A percentile compares a stretch with the other conserved stretches of the same genome.
Evolutionary conservation across 106 monocot genomes (phyloP).

Genomic region (Amphibolis antarctica): DNA sequence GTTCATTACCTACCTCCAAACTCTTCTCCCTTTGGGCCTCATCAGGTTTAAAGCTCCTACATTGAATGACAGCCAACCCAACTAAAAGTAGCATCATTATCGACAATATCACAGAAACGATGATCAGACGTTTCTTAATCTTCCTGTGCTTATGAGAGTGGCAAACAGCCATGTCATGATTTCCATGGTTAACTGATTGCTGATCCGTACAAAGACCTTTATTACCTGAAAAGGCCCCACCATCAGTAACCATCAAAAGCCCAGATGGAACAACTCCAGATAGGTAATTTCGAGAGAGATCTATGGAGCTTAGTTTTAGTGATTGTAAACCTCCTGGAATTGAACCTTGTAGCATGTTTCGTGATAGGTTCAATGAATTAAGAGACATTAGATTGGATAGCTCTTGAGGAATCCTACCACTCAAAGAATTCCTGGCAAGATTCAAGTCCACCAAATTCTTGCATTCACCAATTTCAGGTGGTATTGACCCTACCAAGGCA

Average conservation of each 20-base stretch:
- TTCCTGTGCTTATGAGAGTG: slow-evolving; percentile 7
- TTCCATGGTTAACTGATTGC: slow-evolving; percentile 3
- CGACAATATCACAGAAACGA: not conserved
- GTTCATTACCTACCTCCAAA: slow-evolving; percentile 15
- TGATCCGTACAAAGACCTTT: slow-evolving; percentile 35
- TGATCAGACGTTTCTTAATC: slow-evolving; percentile 4
- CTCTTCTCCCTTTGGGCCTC: slow-evolving; percentile 18
- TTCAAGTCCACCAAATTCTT: slow-evolving; percentile 41
- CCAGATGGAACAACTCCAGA: slow-evolving; percentile 45
- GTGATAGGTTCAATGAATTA: slow-evolving; percentile 63
- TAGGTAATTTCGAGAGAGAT: slow-evolving; percentile 19
- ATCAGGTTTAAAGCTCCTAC: slow-evolving; percentile 42
- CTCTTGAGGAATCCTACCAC: slow-evolving; percentile 51
- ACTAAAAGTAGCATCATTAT: slow-evolving; percentile 7
- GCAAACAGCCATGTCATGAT: slow-evolving; percentile 24
- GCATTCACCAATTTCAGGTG: slow-evolving; percentile 43
- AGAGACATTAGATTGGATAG: slow-evolving; percentile 39
- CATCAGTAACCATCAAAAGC: slow-evolving; percentile 47
- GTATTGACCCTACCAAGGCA: slow-evolving; percentile 41
- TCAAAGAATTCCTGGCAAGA: slow-evolving; percentile 41
- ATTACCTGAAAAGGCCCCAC: slow-evolving; percentile 39
- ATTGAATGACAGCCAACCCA: slow-evolving; percentile 26
- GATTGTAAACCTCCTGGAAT: slow-evolving; percentile 42
- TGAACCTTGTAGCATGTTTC: slow-evolving; percentile 37
- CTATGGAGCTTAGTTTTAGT: slow-evolving; percentile 47